phyloP scores from a whole-genome alignment of 1,139 yeast species.

The Suhomyces anneliseae region DNA sequence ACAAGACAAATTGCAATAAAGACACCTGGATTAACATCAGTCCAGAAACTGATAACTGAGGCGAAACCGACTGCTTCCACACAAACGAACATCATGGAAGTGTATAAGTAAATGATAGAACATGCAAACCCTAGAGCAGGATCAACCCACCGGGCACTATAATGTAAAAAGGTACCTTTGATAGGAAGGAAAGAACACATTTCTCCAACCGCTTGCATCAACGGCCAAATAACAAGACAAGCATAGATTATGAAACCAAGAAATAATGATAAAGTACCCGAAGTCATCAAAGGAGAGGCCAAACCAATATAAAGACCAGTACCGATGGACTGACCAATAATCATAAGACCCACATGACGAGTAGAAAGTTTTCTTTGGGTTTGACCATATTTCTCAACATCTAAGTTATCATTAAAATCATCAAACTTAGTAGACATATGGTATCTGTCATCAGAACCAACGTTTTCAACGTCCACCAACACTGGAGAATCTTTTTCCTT shows the following conservation, averaged over 20 bases:
- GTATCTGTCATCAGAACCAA: constrained; percentile 18
- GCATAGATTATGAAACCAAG: constrained; percentile 38
- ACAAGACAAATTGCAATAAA: constrained; percentile 36
- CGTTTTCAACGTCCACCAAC: constrained; percentile 26
- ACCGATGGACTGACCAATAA: constrained; percentile 54
- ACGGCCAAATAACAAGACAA: constrained; percentile 37
- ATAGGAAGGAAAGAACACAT: constrained; percentile 43
- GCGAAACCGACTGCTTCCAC: constrained; percentile 40
- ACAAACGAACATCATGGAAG: constrained; percentile 39
- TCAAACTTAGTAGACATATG: constrained; percentile 21
- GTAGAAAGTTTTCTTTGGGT: constrained; percentile 40
- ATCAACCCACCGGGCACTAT: constrained; percentile 39
- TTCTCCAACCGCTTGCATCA: constrained; percentile 43
- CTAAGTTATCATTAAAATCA: constrained; percentile 35
- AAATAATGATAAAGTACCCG: constrained; percentile 41
- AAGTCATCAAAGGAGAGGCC: constrained; percentile 32
- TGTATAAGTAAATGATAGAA: constrained; percentile 37
- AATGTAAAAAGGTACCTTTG: constrained; percentile 40
- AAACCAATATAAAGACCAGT: constrained; percentile 47
- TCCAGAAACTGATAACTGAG: constrained; percentile 39
- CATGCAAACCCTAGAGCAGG: constrained; percentile 44
- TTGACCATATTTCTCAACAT: constrained; percentile 33
- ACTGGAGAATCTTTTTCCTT: constrained; percentile 1
- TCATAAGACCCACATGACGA: constrained; percentile 50
- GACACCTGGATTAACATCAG: constrained; percentile 38